Conservation (phyloP, 345 rosid genomes). For the Balakata baccata region DNA sequence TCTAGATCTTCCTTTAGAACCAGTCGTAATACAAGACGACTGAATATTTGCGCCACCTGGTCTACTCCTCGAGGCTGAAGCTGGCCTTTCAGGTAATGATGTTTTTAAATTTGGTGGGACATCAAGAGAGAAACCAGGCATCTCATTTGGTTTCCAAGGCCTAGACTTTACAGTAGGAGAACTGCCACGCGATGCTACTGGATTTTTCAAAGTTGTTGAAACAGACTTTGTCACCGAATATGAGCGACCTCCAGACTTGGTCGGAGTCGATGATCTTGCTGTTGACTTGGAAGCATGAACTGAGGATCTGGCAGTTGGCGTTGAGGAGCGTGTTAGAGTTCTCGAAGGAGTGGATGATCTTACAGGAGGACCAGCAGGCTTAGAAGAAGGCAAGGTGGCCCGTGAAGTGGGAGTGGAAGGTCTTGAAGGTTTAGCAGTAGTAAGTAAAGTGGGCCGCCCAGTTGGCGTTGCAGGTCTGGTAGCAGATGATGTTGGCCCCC, state of each 20-base stretch:
- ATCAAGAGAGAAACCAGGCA: constrained; percentile 32
- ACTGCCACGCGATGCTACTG: constrained; percentile 23
- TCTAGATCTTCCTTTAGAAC: constrained; percentile 21
- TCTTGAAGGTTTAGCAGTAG: constrained; percentile 19
- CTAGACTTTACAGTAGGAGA: constrained; percentile 26
- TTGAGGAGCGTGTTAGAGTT: constrained; percentile 41
- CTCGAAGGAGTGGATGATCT: constrained; percentile 55
- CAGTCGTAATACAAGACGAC: constrained; percentile 45
- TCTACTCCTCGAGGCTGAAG: constrained; percentile 29
- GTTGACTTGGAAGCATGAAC: constrained; percentile 36
- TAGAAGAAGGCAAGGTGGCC: constrained; percentile 33
- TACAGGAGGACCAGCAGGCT: constrained; percentile 35
- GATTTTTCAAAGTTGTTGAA: constrained; percentile 21
- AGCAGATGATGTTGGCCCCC: constrained; percentile 10
- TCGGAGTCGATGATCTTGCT: constrained; percentile 28
- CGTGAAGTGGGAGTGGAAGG: constrained; percentile 26
- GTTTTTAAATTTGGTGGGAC: constrained; percentile 30
- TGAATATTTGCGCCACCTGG: constrained; percentile 20
- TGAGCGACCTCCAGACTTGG: constrained; percentile 32
- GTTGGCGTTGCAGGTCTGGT: constrained; percentile 32
- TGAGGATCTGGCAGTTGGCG: constrained; percentile 46
- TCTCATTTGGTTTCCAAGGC: constrained; percentile 31
- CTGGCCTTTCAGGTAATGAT: constrained; percentile 29
- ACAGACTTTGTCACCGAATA: constrained; percentile 46
- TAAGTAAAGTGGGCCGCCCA: constrained; percentile 18